These are phyloP conservation scores for Plasmopara halstedii DNA, from an alignment of 352 stramenopile species.

Conservation along the genomic window DNA sequence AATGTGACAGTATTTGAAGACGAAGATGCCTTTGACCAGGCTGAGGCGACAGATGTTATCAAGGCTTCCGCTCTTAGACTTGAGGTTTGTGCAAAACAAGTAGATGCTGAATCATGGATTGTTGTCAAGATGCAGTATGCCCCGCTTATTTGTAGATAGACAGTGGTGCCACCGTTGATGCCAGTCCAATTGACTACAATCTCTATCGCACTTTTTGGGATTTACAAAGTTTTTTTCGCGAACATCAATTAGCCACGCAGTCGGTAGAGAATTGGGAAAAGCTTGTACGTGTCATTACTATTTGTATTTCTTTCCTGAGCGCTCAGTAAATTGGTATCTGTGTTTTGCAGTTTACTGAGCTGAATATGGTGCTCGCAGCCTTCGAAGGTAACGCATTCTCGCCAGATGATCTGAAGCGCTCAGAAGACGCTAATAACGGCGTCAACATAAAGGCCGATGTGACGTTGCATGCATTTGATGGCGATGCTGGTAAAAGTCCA, in stretches of 20 bases:
- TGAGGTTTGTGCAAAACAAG: conserved; percentile 28
- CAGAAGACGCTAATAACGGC: conserved; percentile 34
- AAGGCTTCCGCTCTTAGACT: conserved; percentile 21
- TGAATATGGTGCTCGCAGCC: conserved; percentile 68
- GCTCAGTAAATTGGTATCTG: conserved; percentile 1
- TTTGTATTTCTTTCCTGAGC: background rate
- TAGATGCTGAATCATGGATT: conserved; percentile 1
- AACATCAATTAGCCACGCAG: conserved; percentile 57
- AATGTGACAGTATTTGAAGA: conserved; percentile 81
- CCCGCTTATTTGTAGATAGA: conserved; percentile 31
- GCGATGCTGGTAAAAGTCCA: conserved; percentile 2
- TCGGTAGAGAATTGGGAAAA: conserved; percentile 69
- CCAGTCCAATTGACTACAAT: conserved; percentile 81
- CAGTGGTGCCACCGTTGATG: conserved; percentile 31
- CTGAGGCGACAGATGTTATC: conserved; percentile 42
- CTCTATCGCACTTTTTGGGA: conserved; percentile 89
- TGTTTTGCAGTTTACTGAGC: conserved; percentile 49
- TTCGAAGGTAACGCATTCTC: conserved; percentile 86
- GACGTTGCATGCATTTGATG: conserved; percentile 12
- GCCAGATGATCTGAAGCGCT: conserved; percentile 66
- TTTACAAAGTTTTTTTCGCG: conserved; percentile 81
- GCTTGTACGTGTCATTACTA: conserved; percentile 59
- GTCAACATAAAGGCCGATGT: conserved; percentile 12
- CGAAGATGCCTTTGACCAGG: conserved; percentile 59
- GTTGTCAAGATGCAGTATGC: background rate